Conservation (phyloP, 306 rosid species). For the Dryas octopetala region DNA sequence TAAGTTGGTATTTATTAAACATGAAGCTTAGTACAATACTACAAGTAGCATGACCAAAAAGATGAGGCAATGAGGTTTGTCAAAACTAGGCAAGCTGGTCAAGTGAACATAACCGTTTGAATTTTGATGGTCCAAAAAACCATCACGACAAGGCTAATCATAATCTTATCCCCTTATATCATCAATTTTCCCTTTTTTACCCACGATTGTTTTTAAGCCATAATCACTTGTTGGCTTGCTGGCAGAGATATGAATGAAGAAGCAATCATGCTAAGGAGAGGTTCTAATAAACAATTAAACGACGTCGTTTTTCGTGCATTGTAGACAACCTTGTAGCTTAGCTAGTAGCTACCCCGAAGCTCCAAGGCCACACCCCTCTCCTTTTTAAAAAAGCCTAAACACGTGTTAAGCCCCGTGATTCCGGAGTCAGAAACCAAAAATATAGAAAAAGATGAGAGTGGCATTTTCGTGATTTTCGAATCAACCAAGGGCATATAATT, state of each 20-base stretch:
- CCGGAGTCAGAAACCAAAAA: conserved; percentile 18
- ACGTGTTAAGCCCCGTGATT: conserved; percentile 50
- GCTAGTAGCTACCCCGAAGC: neutral
- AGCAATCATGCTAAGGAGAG: neutral
- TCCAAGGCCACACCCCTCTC: neutral
- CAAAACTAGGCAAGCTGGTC: conserved; percentile 8
- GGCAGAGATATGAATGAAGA: neutral
- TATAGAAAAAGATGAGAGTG: conserved; percentile 15
- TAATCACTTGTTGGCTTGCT: neutral
- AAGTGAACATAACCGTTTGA: conserved; percentile 23
- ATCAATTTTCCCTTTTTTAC: conserved; percentile 19
- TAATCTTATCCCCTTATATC: conserved; percentile 9
- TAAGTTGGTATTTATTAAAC: neutral
- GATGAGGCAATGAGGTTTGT: neutral
- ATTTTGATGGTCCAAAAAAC: conserved; percentile 15
- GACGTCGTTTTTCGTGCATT: neutral
- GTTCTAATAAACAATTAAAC: neutral
- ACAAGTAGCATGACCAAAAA: neutral
- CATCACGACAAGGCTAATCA: conserved; percentile 20
- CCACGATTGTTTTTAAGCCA: neutral
- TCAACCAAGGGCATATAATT: neutral
- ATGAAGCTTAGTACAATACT: neutral
- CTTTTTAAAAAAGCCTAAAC: conserved; percentile 42
- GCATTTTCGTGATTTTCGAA: conserved; percentile 17
- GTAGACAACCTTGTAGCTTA: neutral